Conservation (phyloP, 75 land plant species). For the Picea glauca region DNA sequence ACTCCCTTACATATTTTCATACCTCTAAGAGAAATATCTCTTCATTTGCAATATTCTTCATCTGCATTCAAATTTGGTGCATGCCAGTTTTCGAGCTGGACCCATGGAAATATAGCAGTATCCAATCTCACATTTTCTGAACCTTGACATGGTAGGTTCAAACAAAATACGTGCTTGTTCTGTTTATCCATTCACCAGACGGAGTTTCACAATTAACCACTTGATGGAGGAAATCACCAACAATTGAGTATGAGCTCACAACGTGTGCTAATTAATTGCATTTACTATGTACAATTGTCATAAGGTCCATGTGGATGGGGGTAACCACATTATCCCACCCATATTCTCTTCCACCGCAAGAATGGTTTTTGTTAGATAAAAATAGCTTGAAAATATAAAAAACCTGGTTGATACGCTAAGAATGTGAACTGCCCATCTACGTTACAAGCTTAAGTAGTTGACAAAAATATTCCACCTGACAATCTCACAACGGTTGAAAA, state of each 20-base stretch:
- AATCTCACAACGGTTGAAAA: too few species aligned
- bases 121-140: neutral
- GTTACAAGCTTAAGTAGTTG: constrained; percentile 74
- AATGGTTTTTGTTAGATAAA: constrained; percentile 10
- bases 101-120: neutral
- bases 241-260: neutral
- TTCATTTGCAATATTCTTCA: too few species aligned
- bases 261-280: neutral
- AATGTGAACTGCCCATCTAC: constrained; percentile 25
- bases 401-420: neutral
- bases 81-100: neutral
- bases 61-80: neutral
- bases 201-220: neutral
- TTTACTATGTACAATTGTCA: constrained; percentile 9
- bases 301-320: neutral
- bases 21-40: too few species aligned
- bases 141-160: neutral
- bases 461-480: constrained; percentile 72
- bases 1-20: too few species aligned
- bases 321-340: neutral
- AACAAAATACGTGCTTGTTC: neutral
- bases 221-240: neutral
- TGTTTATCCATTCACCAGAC: neutral
- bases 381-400: constrained; percentile 1
- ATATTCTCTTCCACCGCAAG: constrained; percentile 5